phyloP scores from a whole-genome alignment of 2,329 filamentous ascomycete species.

The Juglanconis sp. region DNA sequence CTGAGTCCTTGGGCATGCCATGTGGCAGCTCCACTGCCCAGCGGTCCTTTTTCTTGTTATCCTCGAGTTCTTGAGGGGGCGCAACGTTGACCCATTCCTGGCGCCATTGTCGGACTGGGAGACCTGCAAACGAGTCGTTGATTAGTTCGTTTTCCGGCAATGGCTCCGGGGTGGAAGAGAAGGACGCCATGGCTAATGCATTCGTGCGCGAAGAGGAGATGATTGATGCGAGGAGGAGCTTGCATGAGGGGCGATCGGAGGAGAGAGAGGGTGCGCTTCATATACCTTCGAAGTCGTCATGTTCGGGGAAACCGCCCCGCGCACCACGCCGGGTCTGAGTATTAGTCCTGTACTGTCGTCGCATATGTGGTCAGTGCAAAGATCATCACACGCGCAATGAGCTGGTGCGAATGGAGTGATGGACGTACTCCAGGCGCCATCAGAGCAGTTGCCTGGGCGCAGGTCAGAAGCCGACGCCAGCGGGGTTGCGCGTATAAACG shows the following conservation, averaged over 20 bases:
- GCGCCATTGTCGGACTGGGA: conserved; percentile 89
- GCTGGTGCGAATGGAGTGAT: background rate
- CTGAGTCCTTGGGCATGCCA: conserved; percentile 81
- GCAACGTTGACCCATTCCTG: conserved; percentile 67
- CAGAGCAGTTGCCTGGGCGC: no score
- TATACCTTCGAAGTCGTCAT: conserved; percentile 60
- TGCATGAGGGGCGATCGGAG: background rate
- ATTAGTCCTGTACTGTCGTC: conserved; percentile 25
- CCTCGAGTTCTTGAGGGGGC: conserved; percentile 63
- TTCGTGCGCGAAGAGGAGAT: background rate
- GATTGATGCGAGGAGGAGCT: background rate
- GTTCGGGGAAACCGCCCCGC: conserved; percentile 54
- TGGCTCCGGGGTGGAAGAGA: background rate
- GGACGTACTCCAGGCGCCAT: conserved; percentile 40
- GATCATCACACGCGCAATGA: background rate
- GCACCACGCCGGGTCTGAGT: conserved; percentile 54
- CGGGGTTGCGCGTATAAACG: no score
- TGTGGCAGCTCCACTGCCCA: conserved; percentile 74
- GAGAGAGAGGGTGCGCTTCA: background rate
- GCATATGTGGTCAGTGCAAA: background rate
- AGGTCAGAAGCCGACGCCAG: no score
- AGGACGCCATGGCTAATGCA: background rate
- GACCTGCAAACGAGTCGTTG: conserved; percentile 52
- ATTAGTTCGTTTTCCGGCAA: background rate
- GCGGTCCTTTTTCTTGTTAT: conserved; percentile 58